Percentiles rank a stretch among this genome's conserved stretches.
phyloP scores from a whole-genome alignment of 257 asterid genomes.

The Nicotiana knightiana region DNA sequence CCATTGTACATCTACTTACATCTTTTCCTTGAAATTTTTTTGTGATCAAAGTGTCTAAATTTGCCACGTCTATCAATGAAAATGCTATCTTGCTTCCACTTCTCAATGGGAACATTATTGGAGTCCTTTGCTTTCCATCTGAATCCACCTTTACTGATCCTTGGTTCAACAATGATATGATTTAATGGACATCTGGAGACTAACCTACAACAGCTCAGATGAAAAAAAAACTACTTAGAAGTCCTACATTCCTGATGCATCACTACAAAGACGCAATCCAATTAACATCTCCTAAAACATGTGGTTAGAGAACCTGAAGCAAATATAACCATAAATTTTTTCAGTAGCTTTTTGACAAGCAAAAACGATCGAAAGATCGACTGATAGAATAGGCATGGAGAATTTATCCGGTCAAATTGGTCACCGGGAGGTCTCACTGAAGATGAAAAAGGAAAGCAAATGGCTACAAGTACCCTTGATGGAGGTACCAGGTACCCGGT shows the following conservation, averaged over 20 bases:
- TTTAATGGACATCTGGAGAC: slow-evolving; percentile 36
- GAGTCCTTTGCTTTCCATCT: slow-evolving; percentile 39
- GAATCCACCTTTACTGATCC: slow-evolving; percentile 30
- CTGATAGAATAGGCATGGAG: background rate
- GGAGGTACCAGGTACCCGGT: too few species aligned
- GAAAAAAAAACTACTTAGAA: background rate
- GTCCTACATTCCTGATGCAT: too few species aligned
- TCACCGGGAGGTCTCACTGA: background rate
- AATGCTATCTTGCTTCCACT: slow-evolving; percentile 64
- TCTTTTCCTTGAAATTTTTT: slow-evolving; percentile 65
- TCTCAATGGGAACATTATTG: slow-evolving; percentile 37
- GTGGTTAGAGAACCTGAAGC: background rate
- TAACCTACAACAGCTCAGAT: slow-evolving; percentile 30
- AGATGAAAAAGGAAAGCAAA: background rate
- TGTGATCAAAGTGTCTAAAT: slow-evolving; percentile 56
- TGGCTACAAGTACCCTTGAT: too few species aligned
- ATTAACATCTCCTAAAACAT: background rate
- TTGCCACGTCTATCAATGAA: slow-evolving; percentile 61
- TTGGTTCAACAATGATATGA: slow-evolving; percentile 27
- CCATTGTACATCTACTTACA: slow-evolving; percentile 26
- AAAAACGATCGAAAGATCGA: too few species aligned
- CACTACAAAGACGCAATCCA: background rate
- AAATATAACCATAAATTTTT: too few species aligned
- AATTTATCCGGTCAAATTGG: background rate
- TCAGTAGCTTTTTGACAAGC: background rate